Conservation (phyloP, 108 stramenopile genomes). For the Nannochloropsis granulata region DNA sequence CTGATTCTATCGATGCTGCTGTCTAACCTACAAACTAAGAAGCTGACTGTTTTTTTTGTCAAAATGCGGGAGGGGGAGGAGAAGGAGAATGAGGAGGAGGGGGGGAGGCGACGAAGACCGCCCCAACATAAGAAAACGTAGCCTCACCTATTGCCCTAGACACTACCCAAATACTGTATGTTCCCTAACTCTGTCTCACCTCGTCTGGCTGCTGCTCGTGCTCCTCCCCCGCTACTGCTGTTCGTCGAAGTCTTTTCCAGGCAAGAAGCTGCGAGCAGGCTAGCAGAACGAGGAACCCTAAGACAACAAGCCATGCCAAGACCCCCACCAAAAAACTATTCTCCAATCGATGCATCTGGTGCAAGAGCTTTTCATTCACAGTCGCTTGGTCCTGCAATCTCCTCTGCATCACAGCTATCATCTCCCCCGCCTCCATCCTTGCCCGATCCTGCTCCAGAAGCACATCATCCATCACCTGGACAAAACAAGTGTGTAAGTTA, state of each 20-base stretch:
- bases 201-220: no score
- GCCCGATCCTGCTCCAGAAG: not conserved
- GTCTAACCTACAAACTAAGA: no score
- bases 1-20: no score
- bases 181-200: no score
- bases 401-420: not conserved
- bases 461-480: not conserved
- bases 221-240: not conserved
- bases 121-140: no score
- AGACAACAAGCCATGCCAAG: not conserved
- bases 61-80: no score
- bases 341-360: not conserved
- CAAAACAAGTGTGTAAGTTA: not conserved
- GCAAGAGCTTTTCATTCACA: not conserved
- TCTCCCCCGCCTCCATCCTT: not conserved
- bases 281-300: not conserved
- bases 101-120: no score
- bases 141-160: no score
- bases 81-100: no score
- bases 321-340: not conserved
- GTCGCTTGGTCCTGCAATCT: not conserved
- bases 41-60: no score
- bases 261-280: not conserved
- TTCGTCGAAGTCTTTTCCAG: not conserved
- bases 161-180: no score